Base-by-base conservation (phyloP, 805 yeast genomes). In the Cyberlindnera mississippiensis region DNA sequence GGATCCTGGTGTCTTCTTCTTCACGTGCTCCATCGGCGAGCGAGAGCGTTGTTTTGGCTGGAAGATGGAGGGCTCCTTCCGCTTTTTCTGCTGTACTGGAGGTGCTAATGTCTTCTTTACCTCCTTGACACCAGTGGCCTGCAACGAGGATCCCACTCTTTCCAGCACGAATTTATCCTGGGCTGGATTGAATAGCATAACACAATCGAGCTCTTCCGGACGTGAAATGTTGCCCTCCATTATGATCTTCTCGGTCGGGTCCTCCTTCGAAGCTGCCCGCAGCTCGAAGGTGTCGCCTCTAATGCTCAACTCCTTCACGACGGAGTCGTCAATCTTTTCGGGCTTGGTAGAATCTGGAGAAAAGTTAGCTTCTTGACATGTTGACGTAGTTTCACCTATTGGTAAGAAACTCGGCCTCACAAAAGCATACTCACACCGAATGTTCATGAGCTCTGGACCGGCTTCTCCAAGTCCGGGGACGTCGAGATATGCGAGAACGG, bases 61-160 rank as follows among this genome's bases (percentile, higher is more conserved):
- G 35, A 51, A 53, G n/a, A 56, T 48, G 8, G 58, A 50, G 1
- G 57, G 47, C 12, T 55, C 57, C 19, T 44, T 45, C 12, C 50
- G 41, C n/a, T 35, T 40, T 41, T 42, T 39, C 18, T 22, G 34
- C 17, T 12, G 17, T 29, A 9, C 31, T 16, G 16, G 35, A 14
- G 16, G 16, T 24, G 27, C 18, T 26, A 5, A 17, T 37, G 12
- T 13, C 36, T 33, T 33, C 36, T 33, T 33, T 11, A 20, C 28
- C n/a, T 24, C 14, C 26, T 30, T 30, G 35, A 40, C 36, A 2
- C 42, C 15, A 1, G 56, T 39, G n/a, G 41, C 41, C 9, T 49
- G 33, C 28, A 45, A 35, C 9, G 42, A 30, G n/a, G 44, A 14
- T 6, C 37, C 56, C 22, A 52, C 28, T 28, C 40, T 43, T 27